Conservation (phyloP, 805 yeast genomes). For the Yamadazyma insecticola region DNA sequence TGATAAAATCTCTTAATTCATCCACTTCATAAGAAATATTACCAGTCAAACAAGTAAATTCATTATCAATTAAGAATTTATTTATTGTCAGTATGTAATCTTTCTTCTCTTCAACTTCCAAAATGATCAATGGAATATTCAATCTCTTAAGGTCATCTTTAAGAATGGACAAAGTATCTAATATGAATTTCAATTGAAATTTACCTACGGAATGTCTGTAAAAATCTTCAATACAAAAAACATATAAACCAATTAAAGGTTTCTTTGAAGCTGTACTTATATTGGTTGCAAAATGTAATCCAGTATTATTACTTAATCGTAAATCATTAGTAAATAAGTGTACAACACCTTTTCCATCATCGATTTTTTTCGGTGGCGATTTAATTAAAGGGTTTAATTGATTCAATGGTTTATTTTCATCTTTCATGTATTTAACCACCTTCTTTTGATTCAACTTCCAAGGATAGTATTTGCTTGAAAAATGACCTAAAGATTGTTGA, state of each 20-base stretch:
- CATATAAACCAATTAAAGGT: conserved; percentile 38
- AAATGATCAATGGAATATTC: conserved; percentile 37
- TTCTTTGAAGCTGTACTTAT: conserved; percentile 21
- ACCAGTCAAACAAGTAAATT: conserved; percentile 24
- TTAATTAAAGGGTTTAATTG: conserved; percentile 8
- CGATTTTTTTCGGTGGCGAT: conserved; percentile 1
- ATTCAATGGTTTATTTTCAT: conserved; percentile 26
- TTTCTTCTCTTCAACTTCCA: conserved; percentile 28
- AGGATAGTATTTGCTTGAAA: conserved; percentile 12
- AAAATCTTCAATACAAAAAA: conserved; percentile 37
- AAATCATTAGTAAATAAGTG: conserved; percentile 49
- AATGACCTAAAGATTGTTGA: conserved; percentile 4
- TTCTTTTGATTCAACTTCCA: conserved; percentile 4
- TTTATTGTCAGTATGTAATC: conserved; percentile 21
- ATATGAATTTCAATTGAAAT: conserved; percentile 36
- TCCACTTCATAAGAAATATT: conserved; percentile 44
- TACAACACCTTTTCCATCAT: conserved; percentile 22
- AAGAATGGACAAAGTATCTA: conserved; percentile 27
- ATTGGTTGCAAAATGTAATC: conserved; percentile 31
- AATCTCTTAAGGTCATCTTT: conserved; percentile 21
- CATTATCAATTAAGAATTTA: conserved; percentile 19
- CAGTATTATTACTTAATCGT: conserved; percentile 41
- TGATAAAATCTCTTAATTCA: conserved; percentile 30
- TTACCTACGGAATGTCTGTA: conserved; percentile 40
- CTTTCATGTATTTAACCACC: conserved; percentile 19